Percentiles rank a stretch among this genome's conserved stretches.
phyloP scores from a whole-genome alignment of 2,329 filamentous ascomycete species.

The Pseudophaeomoniella oleicola region DNA sequence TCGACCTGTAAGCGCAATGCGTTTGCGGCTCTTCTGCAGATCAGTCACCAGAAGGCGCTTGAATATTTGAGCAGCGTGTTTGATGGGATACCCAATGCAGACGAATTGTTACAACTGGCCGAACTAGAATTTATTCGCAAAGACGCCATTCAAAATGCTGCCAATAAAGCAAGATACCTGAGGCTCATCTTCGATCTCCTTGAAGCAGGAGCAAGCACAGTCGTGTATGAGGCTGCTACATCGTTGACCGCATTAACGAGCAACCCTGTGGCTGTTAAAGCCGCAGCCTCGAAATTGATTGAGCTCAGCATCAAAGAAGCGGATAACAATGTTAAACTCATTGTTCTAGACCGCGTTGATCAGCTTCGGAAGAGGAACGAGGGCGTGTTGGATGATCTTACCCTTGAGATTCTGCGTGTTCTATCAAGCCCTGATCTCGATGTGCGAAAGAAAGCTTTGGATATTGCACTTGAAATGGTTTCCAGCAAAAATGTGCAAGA shows the following conservation, averaged over 20 bases:
- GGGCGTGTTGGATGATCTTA: slow-evolving; percentile 80
- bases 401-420: slow-evolving; percentile 93
- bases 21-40: slow-evolving; percentile 77
- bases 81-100: slow-evolving; percentile 84
- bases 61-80: slow-evolving; percentile 80
- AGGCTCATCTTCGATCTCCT: slow-evolving; percentile 92
- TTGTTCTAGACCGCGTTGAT: slow-evolving; percentile 88
- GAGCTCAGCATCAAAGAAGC: slow-evolving; percentile 94
- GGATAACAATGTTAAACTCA: slow-evolving; percentile 98
- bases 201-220: slow-evolving; percentile 83
- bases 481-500: slow-evolving; percentile 98
- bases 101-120: slow-evolving; percentile 83
- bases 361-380: slow-evolving; percentile 76
- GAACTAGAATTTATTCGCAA: slow-evolving; percentile 97
- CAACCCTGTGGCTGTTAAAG: slow-evolving; percentile 96
- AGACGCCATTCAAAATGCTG: slow-evolving; percentile 84
- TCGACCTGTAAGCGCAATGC: slow-evolving; percentile 96
- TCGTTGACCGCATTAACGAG: slow-evolving; percentile 85
- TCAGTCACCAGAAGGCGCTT: slow-evolving; percentile 85
- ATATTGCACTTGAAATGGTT: slow-evolving; percentile 91
- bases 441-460: slow-evolving; percentile 79
- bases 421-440: slow-evolving; percentile 92
- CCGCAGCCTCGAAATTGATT: slow-evolving; percentile 88
- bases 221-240: slow-evolving; percentile 93
- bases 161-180: slow-evolving; percentile 92